Conservation (phyloP, 768 basidiomycete genomes). For the Mycena vulgaris region DNA sequence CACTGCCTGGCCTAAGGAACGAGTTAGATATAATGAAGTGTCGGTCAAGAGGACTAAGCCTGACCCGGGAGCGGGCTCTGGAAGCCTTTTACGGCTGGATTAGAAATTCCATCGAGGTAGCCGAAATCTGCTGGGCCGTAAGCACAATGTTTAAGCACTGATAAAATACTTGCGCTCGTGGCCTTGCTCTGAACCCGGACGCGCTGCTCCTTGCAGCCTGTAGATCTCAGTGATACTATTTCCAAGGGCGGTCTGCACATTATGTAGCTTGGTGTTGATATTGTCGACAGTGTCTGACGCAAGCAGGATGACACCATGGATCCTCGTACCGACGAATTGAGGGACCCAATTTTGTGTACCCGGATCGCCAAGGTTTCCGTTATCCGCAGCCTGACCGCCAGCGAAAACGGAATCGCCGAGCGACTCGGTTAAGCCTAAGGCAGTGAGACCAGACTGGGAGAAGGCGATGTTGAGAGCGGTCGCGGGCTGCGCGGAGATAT, state of each 20-base stretch:
- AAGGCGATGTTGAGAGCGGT: conserved; percentile 45
- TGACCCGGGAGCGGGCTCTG: conserved; percentile 26
- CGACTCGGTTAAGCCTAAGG: conserved; percentile 31
- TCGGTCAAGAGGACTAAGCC: too few species aligned
- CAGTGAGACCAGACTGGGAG: conserved; percentile 35
- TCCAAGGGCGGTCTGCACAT: conserved; percentile 29
- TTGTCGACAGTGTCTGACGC: conserved; percentile 36
- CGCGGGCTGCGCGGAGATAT: conserved; percentile 24
- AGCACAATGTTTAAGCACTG: conserved; percentile 21
- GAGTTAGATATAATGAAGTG: too few species aligned
- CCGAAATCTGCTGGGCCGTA: conserved; percentile 34
- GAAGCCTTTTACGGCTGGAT: conserved; percentile 38
- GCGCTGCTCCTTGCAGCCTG: conserved; percentile 37
- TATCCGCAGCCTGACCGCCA: conserved; percentile 29
- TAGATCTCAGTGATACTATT: conserved; percentile 32
- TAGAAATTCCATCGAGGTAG: conserved; percentile 42
- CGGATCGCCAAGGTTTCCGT: conserved; percentile 30
- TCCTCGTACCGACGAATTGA: conserved; percentile 30
- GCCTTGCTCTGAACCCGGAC: conserved; percentile 41
- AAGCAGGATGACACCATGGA: conserved; percentile 41
- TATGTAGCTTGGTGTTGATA: conserved; percentile 20
- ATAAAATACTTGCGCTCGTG: conserved; percentile 50
- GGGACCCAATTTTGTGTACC: conserved; percentile 37
- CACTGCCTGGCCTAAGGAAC: too few species aligned
- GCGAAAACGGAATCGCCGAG: conserved; percentile 32